These are phyloP conservation scores for Scenedesmus sp. DNA, from an alignment of 163 green algal species.

Conservation along the genomic window DNA sequence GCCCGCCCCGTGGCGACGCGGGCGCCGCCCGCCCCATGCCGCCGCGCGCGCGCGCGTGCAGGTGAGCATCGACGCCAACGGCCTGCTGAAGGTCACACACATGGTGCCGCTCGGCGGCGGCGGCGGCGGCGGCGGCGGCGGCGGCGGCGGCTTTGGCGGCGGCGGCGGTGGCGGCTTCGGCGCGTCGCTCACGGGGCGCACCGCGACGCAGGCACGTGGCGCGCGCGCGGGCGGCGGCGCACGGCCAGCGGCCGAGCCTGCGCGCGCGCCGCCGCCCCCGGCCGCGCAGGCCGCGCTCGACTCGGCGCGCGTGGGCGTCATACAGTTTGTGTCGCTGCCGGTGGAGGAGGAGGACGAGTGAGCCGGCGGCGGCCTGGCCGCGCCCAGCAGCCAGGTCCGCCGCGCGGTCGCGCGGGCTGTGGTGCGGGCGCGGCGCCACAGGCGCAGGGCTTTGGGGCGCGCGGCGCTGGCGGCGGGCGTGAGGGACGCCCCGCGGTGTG, in stretches of 20 bases:
- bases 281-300: slow-evolving; percentile 33
- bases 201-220: slow-evolving; percentile 8
- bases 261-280: too few relatives aligned
- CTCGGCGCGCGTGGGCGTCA: slow-evolving; percentile 42
- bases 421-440: too few relatives aligned
- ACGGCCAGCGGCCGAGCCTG: too few relatives aligned
- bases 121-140: background rate
- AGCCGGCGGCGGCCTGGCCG: background rate
- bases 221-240: too few relatives aligned
- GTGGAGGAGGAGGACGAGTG: slow-evolving; percentile 49
- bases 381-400: too few relatives aligned
- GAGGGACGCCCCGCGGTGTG: too few relatives aligned
- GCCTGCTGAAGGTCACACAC: slow-evolving; percentile 78
- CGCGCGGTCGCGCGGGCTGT: too few relatives aligned
- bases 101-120: slow-evolving; percentile 64
- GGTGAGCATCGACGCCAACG: slow-evolving; percentile 73
- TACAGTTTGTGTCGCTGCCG: slow-evolving; percentile 55
- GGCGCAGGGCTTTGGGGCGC: too few relatives aligned
- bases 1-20: too few relatives aligned
- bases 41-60: too few relatives aligned
- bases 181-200: background rate
- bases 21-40: too few relatives aligned
- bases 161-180: background rate
- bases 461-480: too few relatives aligned
- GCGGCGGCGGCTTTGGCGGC: background rate